Evolutionary conservation across 129 eudicot genomes (phyloP).

Genomic region (Calendula officinalis): DNA sequence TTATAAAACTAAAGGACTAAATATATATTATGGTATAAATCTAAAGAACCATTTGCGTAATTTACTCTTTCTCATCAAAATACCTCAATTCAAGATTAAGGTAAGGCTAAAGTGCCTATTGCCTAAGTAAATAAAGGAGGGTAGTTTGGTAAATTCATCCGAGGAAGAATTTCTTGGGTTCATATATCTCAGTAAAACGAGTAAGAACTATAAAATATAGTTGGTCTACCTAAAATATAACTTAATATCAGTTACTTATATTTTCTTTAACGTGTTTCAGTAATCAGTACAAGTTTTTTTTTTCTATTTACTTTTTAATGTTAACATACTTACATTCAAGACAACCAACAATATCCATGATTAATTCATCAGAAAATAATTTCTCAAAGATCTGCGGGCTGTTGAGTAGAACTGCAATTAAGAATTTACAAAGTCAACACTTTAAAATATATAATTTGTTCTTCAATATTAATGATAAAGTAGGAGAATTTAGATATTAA

Average conservation of each 20-base stretch:
- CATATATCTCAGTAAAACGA: too few species aligned
- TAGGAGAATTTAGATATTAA: conserved; percentile 35
- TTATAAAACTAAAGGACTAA: too few species aligned
- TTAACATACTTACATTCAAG: conserved; percentile 69
- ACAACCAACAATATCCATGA: conserved; percentile 83
- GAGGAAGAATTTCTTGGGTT: too few species aligned
- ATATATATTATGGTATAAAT: too few species aligned
- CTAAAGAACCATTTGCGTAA: too few species aligned
- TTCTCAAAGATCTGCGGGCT: conserved; percentile 74
- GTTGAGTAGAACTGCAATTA: conserved; percentile 74
- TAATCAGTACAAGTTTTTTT: neutral
- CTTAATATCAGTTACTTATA: too few species aligned
- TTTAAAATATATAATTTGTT: conserved; percentile 7
- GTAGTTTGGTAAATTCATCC: too few species aligned
- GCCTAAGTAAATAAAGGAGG: too few species aligned
- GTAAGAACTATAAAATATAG: too few species aligned
- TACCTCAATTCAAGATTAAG: neutral
- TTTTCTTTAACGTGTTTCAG: neutral
- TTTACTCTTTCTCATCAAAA: neutral
- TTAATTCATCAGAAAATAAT: conserved; percentile 76
- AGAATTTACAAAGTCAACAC: conserved; percentile 3
- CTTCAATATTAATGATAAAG: neutral
- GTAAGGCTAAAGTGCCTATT: neutral
- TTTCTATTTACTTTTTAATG: neutral
- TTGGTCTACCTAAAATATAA: too few species aligned